phyloP scores from a whole-genome alignment of 768 basidiomycete species.

The Lentinula guzmanii region DNA sequence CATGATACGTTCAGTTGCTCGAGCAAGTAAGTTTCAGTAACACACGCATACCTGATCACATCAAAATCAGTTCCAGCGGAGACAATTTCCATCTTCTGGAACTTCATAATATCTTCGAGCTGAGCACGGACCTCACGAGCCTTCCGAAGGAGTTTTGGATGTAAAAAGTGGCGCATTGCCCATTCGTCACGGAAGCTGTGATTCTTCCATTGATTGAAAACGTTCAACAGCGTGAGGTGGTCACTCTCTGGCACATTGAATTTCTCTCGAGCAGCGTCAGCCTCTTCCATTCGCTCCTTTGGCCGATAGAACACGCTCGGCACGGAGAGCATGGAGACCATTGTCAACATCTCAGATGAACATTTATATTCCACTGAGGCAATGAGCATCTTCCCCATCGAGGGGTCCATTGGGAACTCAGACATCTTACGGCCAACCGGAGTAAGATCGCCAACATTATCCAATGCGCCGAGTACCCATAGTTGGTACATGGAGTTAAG shows the following conservation, averaged over 20 bases:
- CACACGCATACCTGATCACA: slow-evolving; percentile 50
- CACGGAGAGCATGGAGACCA: slow-evolving; percentile 98
- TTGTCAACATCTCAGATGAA: slow-evolving; percentile 94
- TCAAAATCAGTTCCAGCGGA: slow-evolving; percentile 96
- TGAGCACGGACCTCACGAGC: slow-evolving; percentile 92
- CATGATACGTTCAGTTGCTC: background rate
- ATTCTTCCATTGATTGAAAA: slow-evolving; percentile 97
- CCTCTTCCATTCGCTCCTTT: slow-evolving; percentile 95
- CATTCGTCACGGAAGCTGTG: slow-evolving; percentile 96
- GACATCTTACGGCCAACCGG: slow-evolving; percentile 94
- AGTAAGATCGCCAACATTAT: slow-evolving; percentile 97
- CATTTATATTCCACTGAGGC: slow-evolving; percentile 91
- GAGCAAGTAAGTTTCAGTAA: background rate
- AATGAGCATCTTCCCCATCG: slow-evolving; percentile 98
- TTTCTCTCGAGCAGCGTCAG: slow-evolving; percentile 95
- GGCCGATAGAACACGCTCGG: slow-evolving; percentile 97
- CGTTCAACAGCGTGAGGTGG: slow-evolving; percentile 91
- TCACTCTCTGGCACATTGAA: slow-evolving; percentile 99
- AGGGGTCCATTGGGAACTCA: slow-evolving; percentile 99
- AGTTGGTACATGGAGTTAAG: slow-evolving; percentile 99
- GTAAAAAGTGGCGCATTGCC: slow-evolving; percentile 92
- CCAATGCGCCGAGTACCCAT: slow-evolving; percentile 96
- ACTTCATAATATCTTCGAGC: slow-evolving; percentile 98
- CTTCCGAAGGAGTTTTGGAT: slow-evolving; percentile 93
- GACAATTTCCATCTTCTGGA: slow-evolving; percentile 92